A percentile compares a stretch with the other conserved stretches of the same genome.
Conservation (phyloP, 495 filamentous ascomycete genomes). For the Annulohypoxylon nitens region DNA sequence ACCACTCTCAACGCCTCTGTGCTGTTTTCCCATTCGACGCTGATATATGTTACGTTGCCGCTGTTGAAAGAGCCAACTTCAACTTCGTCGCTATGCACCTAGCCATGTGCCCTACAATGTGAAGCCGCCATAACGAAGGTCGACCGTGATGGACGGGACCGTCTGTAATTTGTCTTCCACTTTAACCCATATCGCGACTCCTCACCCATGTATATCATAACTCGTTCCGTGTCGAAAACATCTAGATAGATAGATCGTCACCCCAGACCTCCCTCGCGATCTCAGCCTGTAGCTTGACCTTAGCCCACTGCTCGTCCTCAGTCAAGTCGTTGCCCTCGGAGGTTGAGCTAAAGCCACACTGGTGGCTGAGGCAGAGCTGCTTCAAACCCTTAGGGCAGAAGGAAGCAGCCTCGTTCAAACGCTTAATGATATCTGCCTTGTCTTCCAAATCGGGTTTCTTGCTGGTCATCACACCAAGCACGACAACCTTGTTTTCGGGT, state of each 20-base stretch:
- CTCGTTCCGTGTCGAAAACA: not conserved
- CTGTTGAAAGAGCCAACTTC: conserved; percentile 14
- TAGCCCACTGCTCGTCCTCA: conserved; percentile 70
- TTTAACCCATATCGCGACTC: not conserved
- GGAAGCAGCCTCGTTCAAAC: conserved; percentile 70
- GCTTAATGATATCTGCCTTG: conserved; percentile 69
- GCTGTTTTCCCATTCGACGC: not conserved
- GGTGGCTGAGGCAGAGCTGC: conserved; percentile 73
- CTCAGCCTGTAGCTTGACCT: conserved; percentile 59
- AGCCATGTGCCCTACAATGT: not conserved
- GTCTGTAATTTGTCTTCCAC: not conserved
- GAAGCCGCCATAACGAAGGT: conserved; percentile 1
- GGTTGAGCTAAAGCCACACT: conserved; percentile 77
- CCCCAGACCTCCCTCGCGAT: conserved; percentile 65
- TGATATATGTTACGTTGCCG: not conserved
- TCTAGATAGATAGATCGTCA: conserved; percentile 56
- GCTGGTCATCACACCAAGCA: conserved; percentile 74
- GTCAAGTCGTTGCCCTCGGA: conserved; percentile 72
- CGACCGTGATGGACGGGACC: not conserved
- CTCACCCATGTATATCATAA: not conserved
- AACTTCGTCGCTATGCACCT: not conserved
- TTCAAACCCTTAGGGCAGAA: conserved; percentile 71
- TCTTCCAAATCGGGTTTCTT: conserved; percentile 74
- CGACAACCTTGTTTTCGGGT: conserved; percentile 74
- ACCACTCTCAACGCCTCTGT: not conserved